phyloP scores from a whole-genome alignment of 805 yeast genomes.

The Kuraishia piskuri region DNA sequence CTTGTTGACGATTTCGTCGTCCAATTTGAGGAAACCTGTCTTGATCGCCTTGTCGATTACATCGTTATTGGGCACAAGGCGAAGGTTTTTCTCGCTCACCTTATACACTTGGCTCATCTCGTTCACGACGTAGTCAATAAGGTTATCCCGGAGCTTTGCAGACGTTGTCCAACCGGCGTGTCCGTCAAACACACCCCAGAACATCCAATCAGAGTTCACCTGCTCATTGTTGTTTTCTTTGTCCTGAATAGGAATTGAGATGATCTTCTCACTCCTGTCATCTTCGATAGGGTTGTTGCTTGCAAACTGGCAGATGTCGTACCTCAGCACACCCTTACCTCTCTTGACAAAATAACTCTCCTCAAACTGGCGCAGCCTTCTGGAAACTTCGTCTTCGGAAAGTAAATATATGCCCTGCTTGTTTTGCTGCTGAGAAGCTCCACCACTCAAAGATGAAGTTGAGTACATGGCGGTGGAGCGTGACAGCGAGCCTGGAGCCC shows the following conservation, averaged over 20 bases:
- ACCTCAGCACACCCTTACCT: conserved; percentile 80
- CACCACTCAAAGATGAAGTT: conserved; percentile 34
- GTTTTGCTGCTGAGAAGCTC: conserved; percentile 26
- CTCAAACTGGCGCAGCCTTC: conserved; percentile 60
- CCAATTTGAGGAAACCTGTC: conserved; percentile 73
- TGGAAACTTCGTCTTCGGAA: conserved; percentile 64
- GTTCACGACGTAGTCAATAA: conserved; percentile 67
- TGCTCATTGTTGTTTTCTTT: conserved; percentile 36
- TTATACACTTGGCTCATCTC: conserved; percentile 64
- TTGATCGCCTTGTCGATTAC: conserved; percentile 73
- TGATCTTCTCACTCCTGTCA: conserved; percentile 76
- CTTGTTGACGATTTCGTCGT: conserved; percentile 76
- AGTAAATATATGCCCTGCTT: conserved; percentile 50
- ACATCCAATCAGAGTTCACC: conserved; percentile 70
- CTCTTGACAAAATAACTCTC: conserved; percentile 75
- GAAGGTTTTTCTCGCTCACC: conserved; percentile 40
- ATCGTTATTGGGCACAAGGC: conserved; percentile 60
- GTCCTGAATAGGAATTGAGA: conserved; percentile 67
- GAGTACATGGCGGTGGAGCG: conserved; percentile 18
- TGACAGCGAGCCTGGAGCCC: conserved; percentile 4
- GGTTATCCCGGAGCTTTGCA: conserved; percentile 70
- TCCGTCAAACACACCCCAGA: conserved; percentile 95
- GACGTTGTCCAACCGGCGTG: conserved; percentile 96
- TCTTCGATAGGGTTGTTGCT: conserved; percentile 94
- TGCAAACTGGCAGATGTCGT: conserved; percentile 84